Base-by-base conservation (phyloP, 345 rosid species). In the Gossypium longicalyx region DNA sequence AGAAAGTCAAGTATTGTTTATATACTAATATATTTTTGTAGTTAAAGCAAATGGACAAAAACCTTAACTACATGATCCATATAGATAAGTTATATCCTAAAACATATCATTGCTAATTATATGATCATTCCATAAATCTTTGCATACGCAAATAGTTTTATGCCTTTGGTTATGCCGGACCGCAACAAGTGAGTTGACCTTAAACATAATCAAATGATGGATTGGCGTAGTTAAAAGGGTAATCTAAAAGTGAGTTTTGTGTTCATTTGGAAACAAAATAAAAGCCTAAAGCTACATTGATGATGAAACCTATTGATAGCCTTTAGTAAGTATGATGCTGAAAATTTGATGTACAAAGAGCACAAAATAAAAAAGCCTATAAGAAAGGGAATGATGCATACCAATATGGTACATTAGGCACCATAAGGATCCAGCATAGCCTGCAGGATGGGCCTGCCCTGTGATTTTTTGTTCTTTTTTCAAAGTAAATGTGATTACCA, bases 291-390 rank as follows among this genome's bases (percentile, higher is more conserved):
- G 72, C 17, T 57, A 23, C 15, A 45, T 43, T 52, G 71, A 76
- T 80, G 59, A 73, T 73, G 43, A 72, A 76, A 43, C 62, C 76
- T 79, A 75, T 41, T 61, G 20, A 9, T 76, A 72, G 77, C 71
- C 65, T 72, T 75, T 71, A 56, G 76, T 71, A 69, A 78, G 66
- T 74, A 78, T 52, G 57, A 61, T 52, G 64, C 61, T 43, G 43
- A 43, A 57, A 71, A 68, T 34, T 34, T 68, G 57, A 48, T 48
- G 63, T 8, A 13, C 11, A 43, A 4, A 20, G 34, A 45, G 70
- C 29, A 44, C 43, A 9, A 13, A 27, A 2, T 8, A 10, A 7
- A 59, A 61, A 25, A 13, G 65, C 43, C 44, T 7, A 61, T 60
- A 27, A 61, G 44, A 70, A 51, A 34, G 7, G 17, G 43, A 59